Evolutionary conservation across 169 alveolate genomes (phyloP), one percentile per base, ranked within the genome.

Genomic region (Theileria annulata): DNA sequence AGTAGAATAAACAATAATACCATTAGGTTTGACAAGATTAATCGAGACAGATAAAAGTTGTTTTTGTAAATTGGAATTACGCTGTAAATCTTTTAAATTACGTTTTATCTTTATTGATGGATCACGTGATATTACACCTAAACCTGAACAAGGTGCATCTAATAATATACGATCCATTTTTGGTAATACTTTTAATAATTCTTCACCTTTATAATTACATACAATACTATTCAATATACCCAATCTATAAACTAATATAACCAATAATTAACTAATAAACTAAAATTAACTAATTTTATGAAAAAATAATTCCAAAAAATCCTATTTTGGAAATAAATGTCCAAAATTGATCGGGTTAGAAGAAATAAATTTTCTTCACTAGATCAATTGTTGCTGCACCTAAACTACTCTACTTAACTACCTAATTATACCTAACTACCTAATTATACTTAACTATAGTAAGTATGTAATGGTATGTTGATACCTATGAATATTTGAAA

Each of bases 61-160:
- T 88, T 96, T 97, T 88, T 98, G 98, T 67, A 97, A 88, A 68
- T 95, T 96, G 56, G 99, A 93, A 64, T 96, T 95, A 75, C 94
- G 95, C 80, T 93, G 79, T 33, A 98, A 88, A 74, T 98, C 99
- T 67, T 92, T 95, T 28, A 93, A 67, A 0, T 95, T 90, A 77
- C 97, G 91, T 66, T 93, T 91, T 25, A 93, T 94, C 91, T 97
- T 97, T 2, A 96, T 96, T 21, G 97, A 92, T 5, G 96, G 98
- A 85, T 97, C 99, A 81, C 97, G 95, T 21, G 97, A 91, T 31
- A 97, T 96, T 71, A 97, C 97, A 31, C 99, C 99, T 48, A 97
- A 86, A 66, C 99, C 99, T 28, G 98, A 90, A 82, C 99, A 97
- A 3, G 99, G 99, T 0, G 99, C 98, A 83, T 97, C 99, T 21